Percentiles rank a stretch among this genome's conserved stretches.
These are phyloP conservation scores for Venturia effusa DNA, from an alignment of 2,329 filamentous ascomycete genomes.

Conservation along the genomic window DNA sequence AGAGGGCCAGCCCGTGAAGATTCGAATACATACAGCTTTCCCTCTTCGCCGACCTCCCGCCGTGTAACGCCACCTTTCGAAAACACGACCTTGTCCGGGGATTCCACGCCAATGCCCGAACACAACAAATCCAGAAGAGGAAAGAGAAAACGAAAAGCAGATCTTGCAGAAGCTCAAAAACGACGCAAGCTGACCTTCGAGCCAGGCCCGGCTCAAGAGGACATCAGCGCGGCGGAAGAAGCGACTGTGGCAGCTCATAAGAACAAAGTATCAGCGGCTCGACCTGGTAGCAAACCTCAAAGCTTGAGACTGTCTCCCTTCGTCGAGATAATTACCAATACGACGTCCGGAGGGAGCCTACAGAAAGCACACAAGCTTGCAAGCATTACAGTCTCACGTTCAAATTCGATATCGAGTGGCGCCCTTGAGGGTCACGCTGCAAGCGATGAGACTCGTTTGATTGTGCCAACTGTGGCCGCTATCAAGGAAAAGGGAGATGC, in stretches of 20 bases:
- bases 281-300: not conserved
- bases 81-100: not conserved
- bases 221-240: not conserved
- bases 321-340: not conserved
- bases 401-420: not conserved
- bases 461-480: too few species aligned
- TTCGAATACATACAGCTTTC: not conserved
- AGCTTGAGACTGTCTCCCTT: not conserved
- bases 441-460: too few species aligned
- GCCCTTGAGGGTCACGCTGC: not conserved
- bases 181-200: not conserved
- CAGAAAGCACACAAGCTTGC: not conserved
- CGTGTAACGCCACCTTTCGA: not conserved
- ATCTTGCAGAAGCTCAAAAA: not conserved
- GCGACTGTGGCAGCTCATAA: not conserved
- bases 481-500: too few species aligned
- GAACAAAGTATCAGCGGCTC: not conserved
- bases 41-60: not conserved
- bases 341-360: not conserved
- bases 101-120: not conserved
- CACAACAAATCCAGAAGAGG: not conserved
- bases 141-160: not conserved
- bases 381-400: not conserved
- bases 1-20: not conserved
- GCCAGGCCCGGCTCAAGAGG: not conserved